Conservation (phyloP, 306 rosid genomes). For the Myrica gale region DNA sequence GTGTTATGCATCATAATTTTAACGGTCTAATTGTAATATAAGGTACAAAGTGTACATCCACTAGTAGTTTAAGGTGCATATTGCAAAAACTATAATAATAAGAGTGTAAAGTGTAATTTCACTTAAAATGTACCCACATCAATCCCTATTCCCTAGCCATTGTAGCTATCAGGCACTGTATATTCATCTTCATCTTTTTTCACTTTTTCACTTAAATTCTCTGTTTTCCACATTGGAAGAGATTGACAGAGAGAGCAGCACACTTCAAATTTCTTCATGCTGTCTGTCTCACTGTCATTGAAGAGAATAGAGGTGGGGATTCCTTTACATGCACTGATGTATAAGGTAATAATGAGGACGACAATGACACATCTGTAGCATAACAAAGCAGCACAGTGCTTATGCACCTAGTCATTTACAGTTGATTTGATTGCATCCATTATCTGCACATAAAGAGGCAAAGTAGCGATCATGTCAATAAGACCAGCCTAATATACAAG, state of each 20-base stretch:
- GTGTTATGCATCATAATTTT: no score
- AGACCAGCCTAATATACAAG: slow-evolving; percentile 1
- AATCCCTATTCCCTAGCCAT: no score
- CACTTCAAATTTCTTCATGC: not conserved
- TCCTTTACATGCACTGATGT: not conserved
- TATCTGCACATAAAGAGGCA: slow-evolving; percentile 57
- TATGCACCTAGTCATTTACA: slow-evolving; percentile 48
- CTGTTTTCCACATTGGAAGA: not conserved
- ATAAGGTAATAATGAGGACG: not conserved
- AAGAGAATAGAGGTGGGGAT: not conserved
- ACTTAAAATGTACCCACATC: no score
- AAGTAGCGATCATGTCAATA: slow-evolving; percentile 23
- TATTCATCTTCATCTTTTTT: no score
- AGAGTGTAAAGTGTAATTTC: no score
- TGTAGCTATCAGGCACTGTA: no score
- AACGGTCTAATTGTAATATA: no score
- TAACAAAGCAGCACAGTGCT: not conserved
- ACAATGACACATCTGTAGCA: not conserved
- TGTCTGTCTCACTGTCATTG: not conserved
- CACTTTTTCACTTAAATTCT: no score
- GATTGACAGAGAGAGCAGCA: not conserved
- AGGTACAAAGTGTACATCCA: no score
- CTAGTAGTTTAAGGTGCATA: no score
- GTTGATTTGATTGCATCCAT: slow-evolving; percentile 91
- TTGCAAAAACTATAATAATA: no score